Percentiles rank a stretch among this genome's conserved stretches.
These are phyloP conservation scores for Trichophyton mentagrophytes DNA, from an alignment of 2,329 filamentous ascomycete species.

Conservation along the genomic window DNA sequence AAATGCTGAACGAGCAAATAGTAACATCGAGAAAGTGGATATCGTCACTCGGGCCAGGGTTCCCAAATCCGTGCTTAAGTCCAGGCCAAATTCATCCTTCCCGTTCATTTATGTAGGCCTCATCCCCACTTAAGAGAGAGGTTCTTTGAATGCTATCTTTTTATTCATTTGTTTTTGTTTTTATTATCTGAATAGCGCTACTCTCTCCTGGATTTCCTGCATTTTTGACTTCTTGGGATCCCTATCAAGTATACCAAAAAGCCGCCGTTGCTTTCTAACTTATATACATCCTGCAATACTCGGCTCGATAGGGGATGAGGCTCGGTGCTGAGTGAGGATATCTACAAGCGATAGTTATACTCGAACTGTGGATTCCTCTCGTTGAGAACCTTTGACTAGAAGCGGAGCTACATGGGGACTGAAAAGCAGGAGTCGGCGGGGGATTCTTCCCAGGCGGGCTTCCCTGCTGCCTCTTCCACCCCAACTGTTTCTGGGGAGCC, in stretches of 20 bases:
- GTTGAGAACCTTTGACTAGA: neutral
- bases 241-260: neutral
- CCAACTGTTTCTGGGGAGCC: neutral
- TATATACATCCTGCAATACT: neutral
- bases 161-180: neutral
- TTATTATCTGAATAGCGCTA: neutral
- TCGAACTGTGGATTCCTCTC: neutral
- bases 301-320: neutral
- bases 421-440: neutral
- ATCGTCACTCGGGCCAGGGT: neutral
- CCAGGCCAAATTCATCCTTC: neutral
- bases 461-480: neutral
- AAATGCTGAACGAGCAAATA: neutral
- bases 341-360: neutral
- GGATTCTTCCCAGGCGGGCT: neutral
- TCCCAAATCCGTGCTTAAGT: neutral
- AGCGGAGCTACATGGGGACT: neutral
- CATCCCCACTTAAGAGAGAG: neutral
- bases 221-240: neutral
- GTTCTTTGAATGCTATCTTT: neutral
- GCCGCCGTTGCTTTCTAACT: neutral
- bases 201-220: neutral
- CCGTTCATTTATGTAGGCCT: neutral
- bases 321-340: neutral
- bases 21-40: neutral